Evolutionary conservation across 2,329 filamentous ascomycete species (phyloP), one percentile per base, ranked within the genome.

Genomic region (Aspergillus ochraceoroseus): DNA sequence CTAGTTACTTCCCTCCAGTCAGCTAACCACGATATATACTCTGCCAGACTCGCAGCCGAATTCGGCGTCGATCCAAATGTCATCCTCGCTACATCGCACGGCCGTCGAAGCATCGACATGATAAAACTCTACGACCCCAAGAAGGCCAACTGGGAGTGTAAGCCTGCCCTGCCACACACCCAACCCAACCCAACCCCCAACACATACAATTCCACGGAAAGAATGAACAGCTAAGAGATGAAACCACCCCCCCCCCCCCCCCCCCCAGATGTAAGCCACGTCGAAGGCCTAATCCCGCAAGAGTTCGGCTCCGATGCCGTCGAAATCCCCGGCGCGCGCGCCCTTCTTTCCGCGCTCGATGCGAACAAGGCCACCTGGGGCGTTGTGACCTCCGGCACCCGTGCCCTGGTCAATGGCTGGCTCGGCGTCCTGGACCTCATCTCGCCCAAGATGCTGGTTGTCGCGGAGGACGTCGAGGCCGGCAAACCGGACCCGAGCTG

Each of bases 71-170:
- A 87, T 51, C 85, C 87, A n/a, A 74, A 82, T 32, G 77, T 83
- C 31, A 96, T 98, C 55, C 76, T 96, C 17, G 77, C 87, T 56
- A 94, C 87, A 7, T 95, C 88, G 4, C 92, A 98, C 66, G 92
- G 92, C 47, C 80, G 90, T 44, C 75, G 92, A 43, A 87, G 82
- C 52, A 95, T 96, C 57, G 92, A 98, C 56, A 80, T 85, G 2
- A 74, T 98, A 43, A 78, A 78, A 61, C 71, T 89, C 18, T 77
- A 95, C 43, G 82, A 86, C 47, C 85, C 87, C 11, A 81, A 85
- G 53, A 87, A 87, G 61, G 92, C 92, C 28, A 95, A 83, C 55
- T 90, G 85, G 87, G 87, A 95, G 50, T 95, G 87, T 94, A 68
- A 70, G 85, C 78, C n/a, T n/a, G n/a, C n/a, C n/a, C n/a, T n/a